phyloP scores from a whole-genome alignment of 2,329 filamentous ascomycete species.

The Leptographium wingfieldii region DNA sequence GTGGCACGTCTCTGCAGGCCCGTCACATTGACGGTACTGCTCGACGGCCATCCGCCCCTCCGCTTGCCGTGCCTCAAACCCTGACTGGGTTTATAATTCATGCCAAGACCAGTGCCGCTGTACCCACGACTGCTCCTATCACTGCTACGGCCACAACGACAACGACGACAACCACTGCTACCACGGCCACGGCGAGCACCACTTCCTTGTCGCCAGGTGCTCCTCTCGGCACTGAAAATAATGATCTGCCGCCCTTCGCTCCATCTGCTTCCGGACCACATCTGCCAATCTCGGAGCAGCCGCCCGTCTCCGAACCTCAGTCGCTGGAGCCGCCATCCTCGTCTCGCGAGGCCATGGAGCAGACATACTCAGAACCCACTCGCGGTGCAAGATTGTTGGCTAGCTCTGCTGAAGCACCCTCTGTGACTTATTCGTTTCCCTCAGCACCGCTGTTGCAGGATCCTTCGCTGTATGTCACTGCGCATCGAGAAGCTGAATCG shows the following conservation, averaged over 20 bases:
- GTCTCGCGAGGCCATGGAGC: background rate
- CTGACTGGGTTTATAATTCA: constrained; percentile 8
- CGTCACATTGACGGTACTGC: constrained; percentile 33
- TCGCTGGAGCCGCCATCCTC: background rate
- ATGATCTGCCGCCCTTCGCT: background rate
- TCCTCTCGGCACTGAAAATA: background rate
- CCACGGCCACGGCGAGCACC: background rate
- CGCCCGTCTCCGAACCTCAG: background rate
- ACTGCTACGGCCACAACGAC: background rate
- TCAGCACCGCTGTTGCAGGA: constrained; percentile 50
- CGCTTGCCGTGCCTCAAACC: constrained; percentile 14
- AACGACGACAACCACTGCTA: background rate
- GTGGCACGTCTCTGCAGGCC: background rate
- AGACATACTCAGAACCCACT: too few species aligned
- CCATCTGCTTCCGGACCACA: background rate
- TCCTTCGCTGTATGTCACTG: constrained; percentile 52
- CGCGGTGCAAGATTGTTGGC: constrained; percentile 16
- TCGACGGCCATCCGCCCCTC: constrained; percentile 26
- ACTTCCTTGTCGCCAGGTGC: background rate
- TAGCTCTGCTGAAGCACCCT: constrained; percentile 28
- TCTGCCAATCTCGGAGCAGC: background rate
- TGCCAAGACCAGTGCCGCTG: constrained; percentile 6
- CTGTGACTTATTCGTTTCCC: constrained; percentile 24
- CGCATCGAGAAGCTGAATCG: constrained; percentile 44
- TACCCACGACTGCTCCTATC: constrained; percentile 3